These are phyloP conservation scores for Puccinia horiana DNA, from an alignment of 1,284 basidiomycete species.

Conservation along the genomic window DNA sequence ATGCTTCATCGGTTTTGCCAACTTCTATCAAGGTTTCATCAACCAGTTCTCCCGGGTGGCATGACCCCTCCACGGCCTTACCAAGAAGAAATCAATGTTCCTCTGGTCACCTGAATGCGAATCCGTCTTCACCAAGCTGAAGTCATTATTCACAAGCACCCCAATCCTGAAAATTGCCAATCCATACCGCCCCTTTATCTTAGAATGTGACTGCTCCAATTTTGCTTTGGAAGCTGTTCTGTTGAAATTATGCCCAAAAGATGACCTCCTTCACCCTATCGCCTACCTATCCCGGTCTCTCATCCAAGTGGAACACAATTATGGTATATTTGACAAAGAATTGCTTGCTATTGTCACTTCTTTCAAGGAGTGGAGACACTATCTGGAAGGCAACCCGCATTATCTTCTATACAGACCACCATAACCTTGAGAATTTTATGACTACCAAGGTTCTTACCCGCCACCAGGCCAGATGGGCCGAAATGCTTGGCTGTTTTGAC, in stretches of 20 bases:
- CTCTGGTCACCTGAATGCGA: not conserved
- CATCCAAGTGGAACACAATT: not conserved
- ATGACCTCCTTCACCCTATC: not conserved
- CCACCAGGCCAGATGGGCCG: not conserved
- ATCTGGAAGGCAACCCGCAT: not conserved
- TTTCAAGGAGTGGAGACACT: constrained; percentile 51
- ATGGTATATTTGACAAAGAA: not conserved
- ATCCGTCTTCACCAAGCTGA: not conserved
- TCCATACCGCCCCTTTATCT: no score
- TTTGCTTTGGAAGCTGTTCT: constrained; percentile 8
- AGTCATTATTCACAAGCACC: not conserved
- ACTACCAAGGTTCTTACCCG: not conserved
- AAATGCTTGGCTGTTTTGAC: not conserved
- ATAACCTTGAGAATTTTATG: not conserved
- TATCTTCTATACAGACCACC: constrained; percentile 9
- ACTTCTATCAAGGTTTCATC: not conserved
- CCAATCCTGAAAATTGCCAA: no score
- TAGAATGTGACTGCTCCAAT: constrained; percentile 25
- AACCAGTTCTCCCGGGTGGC: no score
- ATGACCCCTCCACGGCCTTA: not conserved
- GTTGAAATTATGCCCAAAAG: not conserved
- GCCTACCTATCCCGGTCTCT: constrained; percentile 8
- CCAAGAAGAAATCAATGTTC: not conserved
- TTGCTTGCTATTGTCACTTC: constrained; percentile 58
- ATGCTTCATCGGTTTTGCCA: not conserved